Evolutionary conservation across 805 yeast genomes (phyloP).

Genomic region (Cephaloascus fragrans): DNA sequence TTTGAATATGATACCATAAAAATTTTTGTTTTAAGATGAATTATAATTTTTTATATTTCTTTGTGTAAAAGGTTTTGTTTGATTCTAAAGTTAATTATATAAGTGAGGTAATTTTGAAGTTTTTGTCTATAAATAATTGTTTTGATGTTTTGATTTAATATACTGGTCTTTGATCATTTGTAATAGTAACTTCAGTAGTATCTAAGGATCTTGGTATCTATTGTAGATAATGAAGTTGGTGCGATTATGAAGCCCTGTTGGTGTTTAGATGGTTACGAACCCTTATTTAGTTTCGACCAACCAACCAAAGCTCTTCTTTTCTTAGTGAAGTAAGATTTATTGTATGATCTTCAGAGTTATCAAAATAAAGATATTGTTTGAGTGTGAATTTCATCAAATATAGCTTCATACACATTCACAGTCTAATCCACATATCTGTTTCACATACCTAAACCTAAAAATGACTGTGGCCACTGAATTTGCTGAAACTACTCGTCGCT

Average conservation of each 20-base stretch:
- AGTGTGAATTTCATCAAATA: too few relatives aligned
- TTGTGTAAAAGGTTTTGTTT: neutral
- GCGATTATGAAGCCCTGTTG: too few relatives aligned
- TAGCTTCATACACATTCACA: too few relatives aligned
- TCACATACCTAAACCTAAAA: conserved; percentile 1
- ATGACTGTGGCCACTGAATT: conserved; percentile 72
- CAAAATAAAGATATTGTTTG: neutral
- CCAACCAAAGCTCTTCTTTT: neutral
- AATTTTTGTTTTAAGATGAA: too few relatives aligned
- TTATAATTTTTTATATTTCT: neutral
- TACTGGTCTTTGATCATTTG: neutral
- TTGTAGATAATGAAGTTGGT: too few relatives aligned
- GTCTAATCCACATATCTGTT: neutral
- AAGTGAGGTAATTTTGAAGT: neutral
- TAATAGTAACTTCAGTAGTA: too few relatives aligned
- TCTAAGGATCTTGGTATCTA: too few relatives aligned
- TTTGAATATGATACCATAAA: too few relatives aligned
- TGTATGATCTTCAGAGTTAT: neutral
- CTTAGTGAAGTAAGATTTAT: neutral
- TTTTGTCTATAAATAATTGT: too few relatives aligned
- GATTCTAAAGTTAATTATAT: neutral
- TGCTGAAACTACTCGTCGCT: conserved; percentile 70
- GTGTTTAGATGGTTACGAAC: too few relatives aligned
- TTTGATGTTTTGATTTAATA: neutral
- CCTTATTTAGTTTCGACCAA: too few relatives aligned